phyloP scores from a whole-genome alignment of 768 basidiomycete genomes.

The Leccinum arenicola region DNA sequence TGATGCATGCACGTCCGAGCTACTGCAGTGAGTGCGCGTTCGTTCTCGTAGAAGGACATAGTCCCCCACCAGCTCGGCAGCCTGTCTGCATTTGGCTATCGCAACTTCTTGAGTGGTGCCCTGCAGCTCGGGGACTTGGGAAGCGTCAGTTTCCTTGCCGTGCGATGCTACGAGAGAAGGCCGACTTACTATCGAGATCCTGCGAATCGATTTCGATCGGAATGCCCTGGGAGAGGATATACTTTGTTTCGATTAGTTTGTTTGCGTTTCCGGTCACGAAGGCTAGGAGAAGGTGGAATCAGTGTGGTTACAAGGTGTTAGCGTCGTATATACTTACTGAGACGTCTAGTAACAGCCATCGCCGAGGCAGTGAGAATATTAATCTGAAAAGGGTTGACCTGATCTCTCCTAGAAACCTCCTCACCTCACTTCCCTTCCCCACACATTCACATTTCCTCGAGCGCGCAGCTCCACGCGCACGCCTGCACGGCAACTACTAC shows the following conservation, averaged over 20 bases:
- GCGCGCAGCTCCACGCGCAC: too few species aligned
- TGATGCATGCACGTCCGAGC: slow-evolving; percentile 59
- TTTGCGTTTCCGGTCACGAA: slow-evolving; percentile 95
- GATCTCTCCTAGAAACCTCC: not conserved
- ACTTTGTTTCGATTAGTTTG: slow-evolving; percentile 85
- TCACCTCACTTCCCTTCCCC: not conserved
- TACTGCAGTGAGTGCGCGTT: slow-evolving; percentile 15
- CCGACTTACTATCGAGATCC: slow-evolving; percentile 71
- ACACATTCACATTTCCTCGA: not conserved
- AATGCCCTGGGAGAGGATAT: slow-evolving; percentile 66
- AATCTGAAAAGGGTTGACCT: not conserved
- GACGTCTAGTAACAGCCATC: slow-evolving; percentile 16
- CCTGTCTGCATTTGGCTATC: slow-evolving; percentile 77
- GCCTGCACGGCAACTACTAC: not conserved
- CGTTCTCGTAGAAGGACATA: not conserved
- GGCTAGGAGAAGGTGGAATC: slow-evolving; percentile 44
- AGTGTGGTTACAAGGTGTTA: slow-evolving; percentile 1
- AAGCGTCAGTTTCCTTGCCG: slow-evolving; percentile 1
- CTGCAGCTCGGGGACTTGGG: slow-evolving; percentile 87
- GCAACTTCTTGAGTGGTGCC: slow-evolving; percentile 92
- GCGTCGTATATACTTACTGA: slow-evolving; percentile 21
- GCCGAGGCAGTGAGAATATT: not conserved
- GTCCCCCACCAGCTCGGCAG: slow-evolving; percentile 69
- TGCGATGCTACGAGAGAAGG: not conserved
- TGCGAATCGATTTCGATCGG: slow-evolving; percentile 76